phyloP scores from a whole-genome alignment of 495 filamentous ascomycete genomes.

The Pyrenula aspistea region DNA sequence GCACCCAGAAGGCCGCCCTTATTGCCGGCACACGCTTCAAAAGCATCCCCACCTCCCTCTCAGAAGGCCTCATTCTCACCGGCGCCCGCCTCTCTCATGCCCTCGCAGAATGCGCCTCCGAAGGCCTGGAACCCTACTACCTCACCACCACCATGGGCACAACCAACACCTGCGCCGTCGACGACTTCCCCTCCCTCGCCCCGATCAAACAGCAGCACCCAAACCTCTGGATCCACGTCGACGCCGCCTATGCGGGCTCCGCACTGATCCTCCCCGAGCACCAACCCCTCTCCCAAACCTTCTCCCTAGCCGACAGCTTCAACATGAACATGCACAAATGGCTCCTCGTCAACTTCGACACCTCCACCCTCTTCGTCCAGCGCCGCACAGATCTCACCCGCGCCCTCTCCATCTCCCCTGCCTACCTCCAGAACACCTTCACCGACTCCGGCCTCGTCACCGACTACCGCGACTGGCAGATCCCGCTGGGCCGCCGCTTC shows the following conservation, averaged over 20 bases:
- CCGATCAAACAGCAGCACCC: constrained; percentile 42
- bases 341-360: constrained; percentile 92
- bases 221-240: constrained; percentile 86
- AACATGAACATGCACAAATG: constrained; percentile 98
- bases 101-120: constrained; percentile 45
- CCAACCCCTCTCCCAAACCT: constrained; percentile 46
- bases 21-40: constrained; percentile 75
- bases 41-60: constrained; percentile 44
- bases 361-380: constrained; percentile 65
- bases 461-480: constrained; percentile 98
- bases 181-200: constrained; percentile 64
- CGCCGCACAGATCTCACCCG: constrained; percentile 62
- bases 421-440: constrained; percentile 71
- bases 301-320: constrained; percentile 71
- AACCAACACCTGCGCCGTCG: constrained; percentile 77
- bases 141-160: constrained; percentile 78
- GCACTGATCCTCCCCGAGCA: constrained; percentile 73
- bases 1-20: constrained; percentile 75
- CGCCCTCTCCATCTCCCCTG: constrained; percentile 70
- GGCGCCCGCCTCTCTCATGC: constrained; percentile 43
- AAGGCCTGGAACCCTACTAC: constrained; percentile 74
- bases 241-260: constrained; percentile 88
- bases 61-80: constrained; percentile 61
- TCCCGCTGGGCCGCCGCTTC: constrained; percentile 90
- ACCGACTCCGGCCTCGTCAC: constrained; percentile 77